A percentile compares a stretch with the other conserved stretches of the same genome.
Conservation (phyloP, 371 early-diverging fungal genomes). For the Dipsacomyces acuminosporus region DNA sequence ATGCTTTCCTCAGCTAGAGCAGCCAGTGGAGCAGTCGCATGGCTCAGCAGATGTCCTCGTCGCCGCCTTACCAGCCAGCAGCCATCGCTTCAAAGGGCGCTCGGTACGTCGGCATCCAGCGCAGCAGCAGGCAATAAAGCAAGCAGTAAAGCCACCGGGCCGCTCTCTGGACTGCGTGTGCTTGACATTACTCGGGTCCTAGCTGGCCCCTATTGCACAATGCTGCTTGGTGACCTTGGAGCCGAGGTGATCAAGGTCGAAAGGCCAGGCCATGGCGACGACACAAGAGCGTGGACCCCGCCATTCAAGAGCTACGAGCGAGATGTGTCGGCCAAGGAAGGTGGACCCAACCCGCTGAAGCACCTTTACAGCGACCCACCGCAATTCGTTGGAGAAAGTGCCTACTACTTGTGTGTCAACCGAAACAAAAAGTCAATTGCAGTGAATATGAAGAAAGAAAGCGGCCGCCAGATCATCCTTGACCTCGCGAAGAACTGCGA, state of each 20-base stretch:
- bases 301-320: constrained; percentile 46
- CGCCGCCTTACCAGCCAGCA: too few relatives aligned
- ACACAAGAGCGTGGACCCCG: constrained; percentile 77
- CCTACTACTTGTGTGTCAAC: constrained; percentile 82
- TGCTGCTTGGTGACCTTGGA: constrained; percentile 78
- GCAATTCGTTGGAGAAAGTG: constrained; percentile 54
- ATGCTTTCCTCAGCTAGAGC: too few relatives aligned
- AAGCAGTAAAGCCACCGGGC: constrained; percentile 41
- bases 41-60: too few relatives aligned
- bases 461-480: constrained; percentile 59
- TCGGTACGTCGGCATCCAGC: too few relatives aligned
- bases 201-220: constrained; percentile 74
- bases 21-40: too few relatives aligned
- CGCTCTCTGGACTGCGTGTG: constrained; percentile 70
- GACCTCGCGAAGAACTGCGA: constrained; percentile 65
- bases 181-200: constrained; percentile 72
- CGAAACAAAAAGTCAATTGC: constrained; percentile 83
- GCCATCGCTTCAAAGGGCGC: too few relatives aligned
- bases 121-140: too few relatives aligned
- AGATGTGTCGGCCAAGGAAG: background rate
- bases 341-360: background rate
- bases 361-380: background rate
- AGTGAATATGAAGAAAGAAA: constrained; percentile 66
- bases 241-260: constrained; percentile 86
- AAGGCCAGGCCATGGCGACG: constrained; percentile 67